Evolutionary conservation across 495 filamentous ascomycete species (phyloP).

Genomic region (Achaetomiella virescens): DNA sequence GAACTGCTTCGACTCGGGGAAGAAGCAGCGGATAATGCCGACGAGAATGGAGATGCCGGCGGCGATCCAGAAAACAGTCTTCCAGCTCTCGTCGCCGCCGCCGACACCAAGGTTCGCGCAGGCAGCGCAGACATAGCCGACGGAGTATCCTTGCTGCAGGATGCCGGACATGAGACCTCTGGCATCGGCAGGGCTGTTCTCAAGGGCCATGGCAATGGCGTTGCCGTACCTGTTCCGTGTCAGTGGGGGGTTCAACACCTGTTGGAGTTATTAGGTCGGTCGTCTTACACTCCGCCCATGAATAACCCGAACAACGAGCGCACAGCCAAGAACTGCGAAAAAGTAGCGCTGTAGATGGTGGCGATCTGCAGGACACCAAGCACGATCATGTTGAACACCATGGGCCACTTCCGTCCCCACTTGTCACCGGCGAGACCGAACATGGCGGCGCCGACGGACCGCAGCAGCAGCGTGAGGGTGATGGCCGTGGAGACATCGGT

Average conservation of each 20-base stretch:
- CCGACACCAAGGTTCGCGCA: slow-evolving; percentile 63
- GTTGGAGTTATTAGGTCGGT: background rate
- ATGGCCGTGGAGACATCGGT: slow-evolving; percentile 68
- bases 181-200: slow-evolving; percentile 65
- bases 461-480: slow-evolving; percentile 64
- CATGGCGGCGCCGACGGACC: slow-evolving; percentile 61
- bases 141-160: slow-evolving; percentile 69
- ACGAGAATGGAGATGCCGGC: slow-evolving; percentile 58
- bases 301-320: slow-evolving; percentile 68
- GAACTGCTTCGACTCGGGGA: slow-evolving; percentile 69
- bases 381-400: slow-evolving; percentile 65
- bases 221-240: slow-evolving; percentile 52
- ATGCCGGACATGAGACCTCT: slow-evolving; percentile 73
- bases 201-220: slow-evolving; percentile 73
- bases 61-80: slow-evolving; percentile 54
- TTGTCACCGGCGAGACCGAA: slow-evolving; percentile 70
- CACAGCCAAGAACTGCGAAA: slow-evolving; percentile 63
- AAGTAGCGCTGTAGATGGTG: slow-evolving; percentile 63
- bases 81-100: slow-evolving; percentile 50
- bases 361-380: slow-evolving; percentile 60
- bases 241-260: background rate
- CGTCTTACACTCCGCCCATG: slow-evolving; percentile 64
- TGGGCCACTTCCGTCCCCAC: slow-evolving; percentile 76
- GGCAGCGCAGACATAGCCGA: slow-evolving; percentile 70
- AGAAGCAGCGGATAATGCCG: slow-evolving; percentile 56